phyloP scores from a whole-genome alignment of 2,329 filamentous ascomycete genomes.

The Dactylellina drechsleri region DNA sequence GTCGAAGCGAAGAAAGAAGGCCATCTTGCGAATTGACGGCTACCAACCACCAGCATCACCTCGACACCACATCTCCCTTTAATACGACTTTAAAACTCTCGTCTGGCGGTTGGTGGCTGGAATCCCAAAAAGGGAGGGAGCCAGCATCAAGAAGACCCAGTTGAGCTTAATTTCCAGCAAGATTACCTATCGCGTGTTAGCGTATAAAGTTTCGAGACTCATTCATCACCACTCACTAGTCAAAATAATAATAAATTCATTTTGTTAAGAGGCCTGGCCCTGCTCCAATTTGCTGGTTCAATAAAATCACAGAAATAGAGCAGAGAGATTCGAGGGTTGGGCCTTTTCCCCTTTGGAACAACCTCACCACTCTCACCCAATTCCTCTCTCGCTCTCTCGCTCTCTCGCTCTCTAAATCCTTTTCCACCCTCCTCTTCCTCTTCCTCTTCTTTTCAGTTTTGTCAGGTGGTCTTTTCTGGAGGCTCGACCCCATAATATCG shows the following conservation, averaged over 20 bases:
- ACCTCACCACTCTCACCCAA: background rate
- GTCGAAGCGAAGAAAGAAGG: background rate
- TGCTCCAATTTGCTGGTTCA: constrained; percentile 35
- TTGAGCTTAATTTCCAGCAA: constrained; percentile 46
- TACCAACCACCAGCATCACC: constrained; percentile 1
- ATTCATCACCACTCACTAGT: constrained; percentile 2
- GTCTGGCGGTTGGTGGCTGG: constrained; percentile 15
- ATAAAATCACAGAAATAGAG: constrained; percentile 1
- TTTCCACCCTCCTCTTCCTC: constrained; percentile 1
- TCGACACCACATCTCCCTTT: background rate
- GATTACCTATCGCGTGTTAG: constrained; percentile 54
- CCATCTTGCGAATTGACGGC: background rate
- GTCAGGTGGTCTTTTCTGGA: background rate
- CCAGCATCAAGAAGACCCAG: constrained; percentile 45
- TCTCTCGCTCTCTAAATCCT: background rate
- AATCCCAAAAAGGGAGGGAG: constrained; percentile 8
- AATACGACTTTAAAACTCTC: background rate
- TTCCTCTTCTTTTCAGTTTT: background rate
- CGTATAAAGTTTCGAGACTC: constrained; percentile 36
- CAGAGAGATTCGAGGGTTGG: constrained; percentile 28
- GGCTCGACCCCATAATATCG: background rate
- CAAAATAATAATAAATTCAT: no score
- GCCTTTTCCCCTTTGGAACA: constrained; percentile 41
- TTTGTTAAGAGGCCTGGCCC: constrained; percentile 18
- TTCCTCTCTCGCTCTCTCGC: background rate